Percentiles rank a stretch among this genome's conserved stretches.
Evolutionary conservation across 108 stramenopile species (phyloP).

Genomic region (Conticribra guillardii): DNA sequence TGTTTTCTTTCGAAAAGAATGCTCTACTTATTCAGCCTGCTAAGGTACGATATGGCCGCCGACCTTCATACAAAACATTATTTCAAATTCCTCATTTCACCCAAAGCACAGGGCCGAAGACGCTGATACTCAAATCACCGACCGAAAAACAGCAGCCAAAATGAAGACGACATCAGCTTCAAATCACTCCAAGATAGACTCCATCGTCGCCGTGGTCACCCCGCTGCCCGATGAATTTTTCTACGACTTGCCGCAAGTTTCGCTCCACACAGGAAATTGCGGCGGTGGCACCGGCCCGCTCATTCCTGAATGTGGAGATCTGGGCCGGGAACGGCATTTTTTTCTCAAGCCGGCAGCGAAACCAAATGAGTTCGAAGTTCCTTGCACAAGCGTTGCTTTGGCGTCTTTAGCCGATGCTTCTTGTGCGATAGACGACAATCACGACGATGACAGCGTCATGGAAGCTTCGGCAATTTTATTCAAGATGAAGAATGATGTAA

Average conservation of each 20-base stretch:
- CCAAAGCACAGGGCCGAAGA: too few relatives aligned
- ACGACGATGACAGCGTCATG: constrained; percentile 4
- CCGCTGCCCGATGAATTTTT: background rate
- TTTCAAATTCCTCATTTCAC: too few relatives aligned
- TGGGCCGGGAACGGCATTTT: too few relatives aligned
- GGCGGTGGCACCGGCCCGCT: too few relatives aligned
- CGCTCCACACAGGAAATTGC: background rate
- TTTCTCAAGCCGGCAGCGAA: background rate
- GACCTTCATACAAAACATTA: too few relatives aligned
- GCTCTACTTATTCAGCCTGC: too few relatives aligned
- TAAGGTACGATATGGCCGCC: too few relatives aligned
- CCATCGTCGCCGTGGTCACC: background rate
- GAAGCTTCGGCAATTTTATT: constrained; percentile 23
- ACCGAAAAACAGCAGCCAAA: too few relatives aligned
- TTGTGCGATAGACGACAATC: background rate
- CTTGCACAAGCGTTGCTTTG: background rate
- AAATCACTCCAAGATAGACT: background rate
- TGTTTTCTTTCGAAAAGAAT: too few relatives aligned
- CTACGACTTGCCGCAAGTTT: background rate
- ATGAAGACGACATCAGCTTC: background rate
- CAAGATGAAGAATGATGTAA: constrained; percentile 22
- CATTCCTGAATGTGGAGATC: background rate
- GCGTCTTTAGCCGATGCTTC: constrained; percentile 7
- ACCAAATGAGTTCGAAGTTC: background rate
- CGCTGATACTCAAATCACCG: too few relatives aligned